Base-by-base conservation (phyloP, 176 grass and related monocot genomes). In the Zoysia pacifica region DNA sequence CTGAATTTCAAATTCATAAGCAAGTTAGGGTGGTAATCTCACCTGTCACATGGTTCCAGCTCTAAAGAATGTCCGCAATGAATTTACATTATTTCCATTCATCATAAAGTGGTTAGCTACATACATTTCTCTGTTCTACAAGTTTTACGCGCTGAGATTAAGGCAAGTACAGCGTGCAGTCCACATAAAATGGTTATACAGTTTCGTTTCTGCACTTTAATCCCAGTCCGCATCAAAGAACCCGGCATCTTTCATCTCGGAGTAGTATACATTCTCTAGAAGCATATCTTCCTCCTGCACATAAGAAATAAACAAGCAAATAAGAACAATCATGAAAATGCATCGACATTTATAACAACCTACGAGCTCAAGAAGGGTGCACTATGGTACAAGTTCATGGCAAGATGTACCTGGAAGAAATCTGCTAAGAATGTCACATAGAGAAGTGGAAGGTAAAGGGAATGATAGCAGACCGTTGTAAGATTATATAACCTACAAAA, bases 141-240 rank as follows among this genome's bases (percentile, higher is more conserved):
- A 36, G 75, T 85, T 67, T 9, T 46, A 45, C 67, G 5, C 28
- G 51, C 46, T 48, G 14, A 49, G 50, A 69, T 74, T n/a, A 68
- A 42, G 65, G 61, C 36, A 64, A 66, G 16, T 67, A 85, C 62
- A 18, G 61, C 40, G 3, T 73, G 74, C 42, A 79, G 67, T 84
- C 85, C 74, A 62, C 43, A 76, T 73, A 50, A 82, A 90, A 9
- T 58, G 48, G 76, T 74, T 79, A 82, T 74, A 82, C 49, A 53
- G 8, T 59, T 36, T 66, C 56, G 45, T 19, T 42, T 42, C 62
- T 11, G 42, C 71, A 76, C 47, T 83, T 77, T 91, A 99, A 48
- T 99, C 93, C 97, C 90, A 96, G 80, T 99, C 96, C 71, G 88
- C 93, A 71, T 99, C 96, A 67, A 99, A 99, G 90, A 99, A 99